Percentiles rank a stretch among this genome's conserved stretches.
Evolutionary conservation across 2,329 filamentous ascomycete species (phyloP).

Genomic region (Monosporascus sp.): DNA sequence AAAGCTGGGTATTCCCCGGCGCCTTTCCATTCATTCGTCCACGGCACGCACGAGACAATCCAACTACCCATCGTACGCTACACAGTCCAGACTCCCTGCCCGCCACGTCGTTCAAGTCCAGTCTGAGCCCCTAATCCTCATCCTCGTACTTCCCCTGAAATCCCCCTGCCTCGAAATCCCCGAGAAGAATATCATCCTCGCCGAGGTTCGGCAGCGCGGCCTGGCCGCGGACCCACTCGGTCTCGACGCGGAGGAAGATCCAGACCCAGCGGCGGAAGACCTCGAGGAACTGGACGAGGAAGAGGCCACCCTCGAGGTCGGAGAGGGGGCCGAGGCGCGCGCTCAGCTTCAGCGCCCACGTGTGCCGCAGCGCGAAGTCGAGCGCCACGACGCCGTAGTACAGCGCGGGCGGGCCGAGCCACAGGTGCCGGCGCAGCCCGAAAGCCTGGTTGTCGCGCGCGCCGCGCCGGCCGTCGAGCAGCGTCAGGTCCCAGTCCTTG

Average conservation of each 20-base stretch:
- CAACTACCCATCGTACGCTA: too few species aligned
- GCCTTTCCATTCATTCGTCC: too few species aligned
- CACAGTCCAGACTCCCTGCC: too few species aligned
- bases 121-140: slow-evolving; percentile 19
- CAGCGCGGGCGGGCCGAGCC: slow-evolving; percentile 64
- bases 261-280: slow-evolving; percentile 88
- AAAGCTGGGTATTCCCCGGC: too few species aligned
- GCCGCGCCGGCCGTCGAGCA: slow-evolving; percentile 63
- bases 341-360: slow-evolving; percentile 85
- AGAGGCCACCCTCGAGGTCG: slow-evolving; percentile 84
- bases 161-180: not conserved
- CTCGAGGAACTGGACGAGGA: slow-evolving; percentile 80
- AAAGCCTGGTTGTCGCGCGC: slow-evolving; percentile 60
- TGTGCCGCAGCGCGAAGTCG: slow-evolving; percentile 78
- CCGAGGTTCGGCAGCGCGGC: slow-evolving; percentile 44
- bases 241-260: slow-evolving; percentile 94
- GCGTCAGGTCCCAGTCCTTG: slow-evolving; percentile 91
- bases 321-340: slow-evolving; percentile 77
- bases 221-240: slow-evolving; percentile 71
- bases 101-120: too few species aligned
- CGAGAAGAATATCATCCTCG: not conserved
- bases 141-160: slow-evolving; percentile 60
- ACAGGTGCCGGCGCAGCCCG: slow-evolving; percentile 68
- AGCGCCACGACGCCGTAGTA: slow-evolving; percentile 79
- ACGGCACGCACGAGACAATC: too few species aligned